A percentile compares a stretch with the other conserved stretches of the same genome.
Conservation (phyloP, 2,329 filamentous ascomycete species). For the Fusarium protoensiforme region DNA sequence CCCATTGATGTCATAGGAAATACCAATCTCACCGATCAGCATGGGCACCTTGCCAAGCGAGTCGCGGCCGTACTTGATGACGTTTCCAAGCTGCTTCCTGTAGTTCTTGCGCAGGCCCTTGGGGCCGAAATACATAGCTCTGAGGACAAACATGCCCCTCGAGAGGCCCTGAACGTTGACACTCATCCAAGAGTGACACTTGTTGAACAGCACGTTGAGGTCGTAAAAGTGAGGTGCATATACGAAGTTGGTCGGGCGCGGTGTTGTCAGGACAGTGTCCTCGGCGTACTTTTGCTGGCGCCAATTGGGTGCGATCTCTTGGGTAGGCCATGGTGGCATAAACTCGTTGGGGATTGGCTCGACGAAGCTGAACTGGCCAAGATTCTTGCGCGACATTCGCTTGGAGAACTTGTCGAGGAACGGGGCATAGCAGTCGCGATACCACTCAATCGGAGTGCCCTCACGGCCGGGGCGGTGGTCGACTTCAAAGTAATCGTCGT, state of each 20-base stretch:
- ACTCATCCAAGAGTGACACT: slow-evolving; percentile 49
- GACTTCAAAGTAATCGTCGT: slow-evolving; percentile 50
- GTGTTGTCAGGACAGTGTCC: slow-evolving; percentile 41
- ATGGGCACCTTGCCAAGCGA: slow-evolving; percentile 50
- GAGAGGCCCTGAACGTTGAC: slow-evolving; percentile 55
- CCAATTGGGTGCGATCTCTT: slow-evolving; percentile 20
- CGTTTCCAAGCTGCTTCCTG: slow-evolving; percentile 50
- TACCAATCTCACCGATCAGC: slow-evolving; percentile 54
- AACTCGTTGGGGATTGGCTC: slow-evolving; percentile 56
- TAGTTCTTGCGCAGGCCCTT: slow-evolving; percentile 53
- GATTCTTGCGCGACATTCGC: slow-evolving; percentile 46
- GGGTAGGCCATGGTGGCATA: slow-evolving; percentile 50
- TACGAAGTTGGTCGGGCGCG: slow-evolving; percentile 48
- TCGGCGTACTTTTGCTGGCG: slow-evolving; percentile 40
- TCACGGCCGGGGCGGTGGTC: slow-evolving; percentile 52
- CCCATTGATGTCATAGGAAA: slow-evolving; percentile 54
- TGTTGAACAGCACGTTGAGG: slow-evolving; percentile 54
- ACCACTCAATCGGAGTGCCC: slow-evolving; percentile 52
- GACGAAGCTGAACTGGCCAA: slow-evolving; percentile 49
- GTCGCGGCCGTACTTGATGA: slow-evolving; percentile 46
- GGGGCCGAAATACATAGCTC: slow-evolving; percentile 54
- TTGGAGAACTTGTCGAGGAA: slow-evolving; percentile 51
- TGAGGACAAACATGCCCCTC: slow-evolving; percentile 53
- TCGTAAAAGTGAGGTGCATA: slow-evolving; percentile 58
- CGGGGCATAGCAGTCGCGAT: slow-evolving; percentile 55